Evolutionary conservation across 1,284 basidiomycete genomes (phyloP), one percentile per base, ranked within the genome.

Genomic region (Bjerkandera adusta): DNA sequence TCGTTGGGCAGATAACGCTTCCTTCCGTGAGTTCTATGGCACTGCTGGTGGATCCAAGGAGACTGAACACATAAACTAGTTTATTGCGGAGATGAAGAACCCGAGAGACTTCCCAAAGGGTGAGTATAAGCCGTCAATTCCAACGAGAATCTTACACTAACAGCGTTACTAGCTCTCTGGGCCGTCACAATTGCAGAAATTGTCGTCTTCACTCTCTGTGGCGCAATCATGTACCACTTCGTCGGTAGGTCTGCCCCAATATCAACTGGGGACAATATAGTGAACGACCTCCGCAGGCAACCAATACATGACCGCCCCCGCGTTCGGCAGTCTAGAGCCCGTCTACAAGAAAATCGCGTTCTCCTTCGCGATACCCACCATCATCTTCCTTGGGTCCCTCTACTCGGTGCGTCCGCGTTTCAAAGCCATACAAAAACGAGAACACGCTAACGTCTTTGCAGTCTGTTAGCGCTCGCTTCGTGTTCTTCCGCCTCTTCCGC

Each of bases 31-130:
- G 37, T 36, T 25, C 7, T n/a, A 10, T 65, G 68, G 34, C 36
- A 56, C 50, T 20, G 36, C 13, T 18, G 18, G 27, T n/a, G n/a
- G 4, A 42, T 22, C 24, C 15, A 26, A 2, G 8, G 16, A 7
- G 13, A 27, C 16, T 25, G 34, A 24, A 25, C 15, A 33, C 30
- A 34, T 37, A 36, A 11, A 13, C 5, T 45, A 45, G 45, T 79
- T 79, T 54, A 77, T 79, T 46, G 74, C 73, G 2, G 77, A 80
- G 57, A 80, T 81, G 77, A 69, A 71, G 55, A 66, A 76, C 21
- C 80, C 79, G 0, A 71, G 73, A 48, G 82, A 86, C 49, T 87
- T 87, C 66, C 79, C 79, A 20, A 84, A 83, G 59, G 69, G 68
- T 66, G 13, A 37, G 12, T 21, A 18, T 2, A 22, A 7, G n/a